Evolutionary conservation across 2,329 filamentous ascomycete genomes (phyloP), one percentile per base, ranked within the genome.

Genomic region (Verticillium klebahnii): DNA sequence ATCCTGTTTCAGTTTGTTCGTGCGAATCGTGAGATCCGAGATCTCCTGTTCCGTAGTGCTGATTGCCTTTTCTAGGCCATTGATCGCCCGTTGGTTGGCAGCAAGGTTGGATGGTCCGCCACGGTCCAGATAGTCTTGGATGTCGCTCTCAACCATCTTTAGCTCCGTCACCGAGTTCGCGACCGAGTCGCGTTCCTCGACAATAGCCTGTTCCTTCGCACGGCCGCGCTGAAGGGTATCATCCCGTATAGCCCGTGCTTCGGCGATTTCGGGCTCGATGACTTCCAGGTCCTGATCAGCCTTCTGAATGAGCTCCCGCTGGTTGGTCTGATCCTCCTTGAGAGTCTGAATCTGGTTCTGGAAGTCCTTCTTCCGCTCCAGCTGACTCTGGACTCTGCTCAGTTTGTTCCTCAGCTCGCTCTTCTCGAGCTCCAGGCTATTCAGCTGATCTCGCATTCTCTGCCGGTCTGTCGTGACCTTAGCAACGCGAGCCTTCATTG

Each of bases 341-440:
- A 91, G 83, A 61, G 90, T 85, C 63, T 92, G 86, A 36, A 98
- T 86, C 65, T 93, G 90, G 50, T 80, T 78, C 64, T 86, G 80
- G 25, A 97, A 80, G 54, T 85, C 83, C 45, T 84, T 82, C 78
- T 93, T 97, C 75, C 91, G 92, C 72, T 96, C 92, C 31, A 98
- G 80, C 69, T 93, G 88, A 62, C 89, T 88, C 57, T 84, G 82
- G 1, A 90, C 86, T 59, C 84, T 85, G 67, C 83, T 88, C 59
- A 97, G 81, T 66, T 90, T 90, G 70, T 89, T 89, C 63, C 84
- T 86, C 50, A 91, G 78, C 73, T 96, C 90, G 69, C 90, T 89
- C 63, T 88, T 83, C 70, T 95, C 88, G 5, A 95, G 81, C 74
- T 97, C 92, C 31, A 96, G 79, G 17, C 81, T 79, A 65, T 83